These are phyloP conservation scores for Chaetomium sp. DNA, from an alignment of 2,329 filamentous ascomycete species.

Conservation along the genomic window DNA sequence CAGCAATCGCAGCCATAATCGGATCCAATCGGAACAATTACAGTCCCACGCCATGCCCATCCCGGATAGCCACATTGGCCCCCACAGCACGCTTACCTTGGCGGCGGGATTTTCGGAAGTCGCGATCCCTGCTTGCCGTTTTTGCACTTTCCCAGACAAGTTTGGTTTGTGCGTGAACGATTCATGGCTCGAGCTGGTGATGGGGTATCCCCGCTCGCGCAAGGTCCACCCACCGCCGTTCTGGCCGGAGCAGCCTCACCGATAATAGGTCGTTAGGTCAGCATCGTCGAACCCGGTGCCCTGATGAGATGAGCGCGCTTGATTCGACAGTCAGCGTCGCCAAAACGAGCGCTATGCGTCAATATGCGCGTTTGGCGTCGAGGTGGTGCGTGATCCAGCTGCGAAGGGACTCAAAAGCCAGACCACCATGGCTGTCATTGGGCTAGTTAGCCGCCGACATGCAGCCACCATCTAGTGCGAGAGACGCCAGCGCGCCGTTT, in stretches of 20 bases:
- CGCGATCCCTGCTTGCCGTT: neutral
- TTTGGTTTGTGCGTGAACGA: neutral
- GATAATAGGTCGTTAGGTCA: neutral
- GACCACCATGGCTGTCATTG: slow-evolving; percentile 16
- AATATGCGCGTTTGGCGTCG: slow-evolving; percentile 18
- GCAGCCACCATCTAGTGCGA: slow-evolving; percentile 27
- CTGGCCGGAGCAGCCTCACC: neutral
- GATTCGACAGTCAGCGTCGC: slow-evolving; percentile 4
- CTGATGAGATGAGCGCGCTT: slow-evolving; percentile 25
- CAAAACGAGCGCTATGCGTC: slow-evolving; percentile 20
- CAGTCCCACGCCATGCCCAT: slow-evolving; percentile 13
- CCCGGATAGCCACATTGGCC: slow-evolving; percentile 24
- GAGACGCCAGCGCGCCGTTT: slow-evolving; percentile 15
- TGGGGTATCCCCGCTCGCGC: neutral
- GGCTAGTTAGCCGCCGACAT: slow-evolving; percentile 27
- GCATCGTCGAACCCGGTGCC: neutral
- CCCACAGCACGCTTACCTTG: slow-evolving; percentile 26
- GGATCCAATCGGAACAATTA: slow-evolving; percentile 29
- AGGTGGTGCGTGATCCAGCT: slow-evolving; percentile 16
- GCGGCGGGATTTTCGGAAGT: slow-evolving; percentile 19
- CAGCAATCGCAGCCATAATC: neutral
- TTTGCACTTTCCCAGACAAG: neutral
- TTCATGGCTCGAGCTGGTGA: neutral
- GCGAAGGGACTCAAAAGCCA: neutral
- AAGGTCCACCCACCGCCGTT: neutral